These are phyloP conservation scores for Oropetium thomaeum DNA, from an alignment of 176 grass and related monocot genomes.

Conservation along the genomic window DNA sequence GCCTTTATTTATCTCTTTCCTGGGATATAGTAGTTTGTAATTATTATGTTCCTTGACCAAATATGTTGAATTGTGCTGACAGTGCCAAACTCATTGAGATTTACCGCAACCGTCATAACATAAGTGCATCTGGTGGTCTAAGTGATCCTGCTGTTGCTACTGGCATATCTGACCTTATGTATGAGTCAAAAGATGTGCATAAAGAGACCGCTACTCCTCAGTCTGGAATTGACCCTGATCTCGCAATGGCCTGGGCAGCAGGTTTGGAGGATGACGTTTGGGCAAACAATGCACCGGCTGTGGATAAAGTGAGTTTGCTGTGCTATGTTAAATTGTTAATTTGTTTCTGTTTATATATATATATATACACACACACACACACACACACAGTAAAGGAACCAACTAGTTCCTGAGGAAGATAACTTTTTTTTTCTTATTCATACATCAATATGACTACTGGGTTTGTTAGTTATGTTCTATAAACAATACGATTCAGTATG, in stretches of 20 bases:
- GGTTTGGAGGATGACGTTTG: conserved; percentile 91
- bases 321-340: conserved; percentile 23
- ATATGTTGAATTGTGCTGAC: conserved; percentile 40
- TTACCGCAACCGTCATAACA: conserved; percentile 93
- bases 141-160: conserved; percentile 96
- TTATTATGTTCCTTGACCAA: neutral
- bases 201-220: conserved; percentile 61
- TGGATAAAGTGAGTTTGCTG: conserved; percentile 76
- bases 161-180: conserved; percentile 95
- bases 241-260: conserved; percentile 98
- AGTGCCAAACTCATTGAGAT: conserved; percentile 94
- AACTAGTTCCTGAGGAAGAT: neutral
- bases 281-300: conserved; percentile 79
- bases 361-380: too few relatives aligned
- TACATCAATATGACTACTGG: conserved; percentile 10
- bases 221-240: conserved; percentile 80
- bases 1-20: neutral
- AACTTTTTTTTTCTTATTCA: neutral
- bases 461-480: too few relatives aligned
- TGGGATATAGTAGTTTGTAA: conserved; percentile 1
- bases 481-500: too few relatives aligned
- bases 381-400: neutral
- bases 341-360: neutral
- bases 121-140: conserved; percentile 77
- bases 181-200: conserved; percentile 71